These are phyloP conservation scores for Pythium phragmitis DNA, from an alignment of 352 stramenopile species.

Conservation along the genomic window DNA sequence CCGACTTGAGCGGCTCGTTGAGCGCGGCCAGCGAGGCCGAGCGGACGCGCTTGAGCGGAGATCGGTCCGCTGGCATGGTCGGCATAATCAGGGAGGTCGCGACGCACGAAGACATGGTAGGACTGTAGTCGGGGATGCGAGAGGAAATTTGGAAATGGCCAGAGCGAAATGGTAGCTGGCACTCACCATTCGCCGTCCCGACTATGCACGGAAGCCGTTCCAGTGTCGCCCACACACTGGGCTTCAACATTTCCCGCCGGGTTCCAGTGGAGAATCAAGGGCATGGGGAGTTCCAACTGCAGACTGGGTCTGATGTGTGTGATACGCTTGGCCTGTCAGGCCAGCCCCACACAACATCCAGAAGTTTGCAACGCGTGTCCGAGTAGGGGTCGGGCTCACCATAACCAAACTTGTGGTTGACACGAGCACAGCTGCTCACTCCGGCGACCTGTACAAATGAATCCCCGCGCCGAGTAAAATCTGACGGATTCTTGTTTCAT, in stretches of 20 bases:
- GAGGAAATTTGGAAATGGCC: slow-evolving; percentile 1
- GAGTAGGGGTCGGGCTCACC: slow-evolving; percentile 24
- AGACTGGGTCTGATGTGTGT: slow-evolving; percentile 12
- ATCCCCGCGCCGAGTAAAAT: slow-evolving; percentile 8
- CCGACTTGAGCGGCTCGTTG: slow-evolving; percentile 41
- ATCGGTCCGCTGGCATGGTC: slow-evolving; percentile 2
- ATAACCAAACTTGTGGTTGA: slow-evolving; percentile 21
- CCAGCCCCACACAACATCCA: slow-evolving; percentile 4
- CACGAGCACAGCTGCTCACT: background rate
- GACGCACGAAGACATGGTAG: slow-evolving; percentile 48
- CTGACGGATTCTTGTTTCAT: background rate
- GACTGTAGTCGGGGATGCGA: background rate
- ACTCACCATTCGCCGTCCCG: no score
- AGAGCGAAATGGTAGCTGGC: background rate
- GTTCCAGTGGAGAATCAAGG: slow-evolving; percentile 14
- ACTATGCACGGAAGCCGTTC: background rate
- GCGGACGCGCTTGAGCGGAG: slow-evolving; percentile 30
- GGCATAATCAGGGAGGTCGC: slow-evolving; percentile 37
- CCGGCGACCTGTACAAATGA: slow-evolving; percentile 1
- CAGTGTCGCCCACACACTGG: slow-evolving; percentile 8
- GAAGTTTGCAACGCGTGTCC: slow-evolving; percentile 8
- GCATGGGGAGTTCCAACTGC: background rate
- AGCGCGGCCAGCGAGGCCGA: slow-evolving; percentile 23
- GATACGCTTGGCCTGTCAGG: background rate
- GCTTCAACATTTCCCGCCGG: slow-evolving; percentile 14